Percentiles rank a stretch among this genome's conserved stretches.
Conservation (phyloP, 2,329 filamentous ascomycete species). For the Rhynchosporium agropyri region DNA sequence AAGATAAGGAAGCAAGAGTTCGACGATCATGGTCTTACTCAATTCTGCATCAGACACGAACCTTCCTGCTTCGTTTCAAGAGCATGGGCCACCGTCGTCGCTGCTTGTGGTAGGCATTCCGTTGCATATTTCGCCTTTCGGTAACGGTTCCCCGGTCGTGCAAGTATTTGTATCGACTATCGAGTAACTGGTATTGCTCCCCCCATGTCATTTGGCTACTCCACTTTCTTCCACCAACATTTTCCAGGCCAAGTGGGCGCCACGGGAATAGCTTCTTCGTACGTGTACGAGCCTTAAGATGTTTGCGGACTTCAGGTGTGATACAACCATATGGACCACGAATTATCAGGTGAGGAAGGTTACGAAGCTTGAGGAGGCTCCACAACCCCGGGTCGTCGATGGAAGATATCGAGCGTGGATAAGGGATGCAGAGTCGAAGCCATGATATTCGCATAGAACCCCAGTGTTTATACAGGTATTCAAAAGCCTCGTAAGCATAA, state of each 20-base stretch:
- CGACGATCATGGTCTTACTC: no score
- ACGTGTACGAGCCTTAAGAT: conserved; percentile 17
- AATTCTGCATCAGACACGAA: no score
- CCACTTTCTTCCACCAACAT: conserved; percentile 20
- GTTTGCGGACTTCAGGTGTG: conserved; percentile 25
- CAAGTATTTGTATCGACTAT: conserved; percentile 31
- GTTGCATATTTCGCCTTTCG: conserved; percentile 25
- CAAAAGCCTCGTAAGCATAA: conserved; percentile 16
- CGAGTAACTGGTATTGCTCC: conserved; percentile 29
- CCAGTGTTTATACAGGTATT: conserved; percentile 23
- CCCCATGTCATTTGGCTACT: conserved; percentile 19
- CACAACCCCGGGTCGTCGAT: conserved; percentile 15
- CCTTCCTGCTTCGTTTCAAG: neutral
- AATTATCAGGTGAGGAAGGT: conserved; percentile 28
- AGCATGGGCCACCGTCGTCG: neutral
- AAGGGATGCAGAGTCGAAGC: conserved; percentile 29
- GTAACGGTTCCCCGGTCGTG: conserved; percentile 30
- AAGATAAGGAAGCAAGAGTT: no score
- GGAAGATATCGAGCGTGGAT: conserved; percentile 17
- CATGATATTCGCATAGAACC: conserved; percentile 25
- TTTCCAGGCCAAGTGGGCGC: conserved; percentile 27
- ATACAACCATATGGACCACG: conserved; percentile 25
- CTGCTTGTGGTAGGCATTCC: conserved; percentile 19
- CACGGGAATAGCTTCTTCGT: no score
- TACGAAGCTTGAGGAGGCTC: conserved; percentile 31